A percentile compares a stretch with the other conserved stretches of the same genome.
These are phyloP conservation scores for Epichloe glyceriae DNA, from an alignment of 2,329 filamentous ascomycete species.

Conservation along the genomic window DNA sequence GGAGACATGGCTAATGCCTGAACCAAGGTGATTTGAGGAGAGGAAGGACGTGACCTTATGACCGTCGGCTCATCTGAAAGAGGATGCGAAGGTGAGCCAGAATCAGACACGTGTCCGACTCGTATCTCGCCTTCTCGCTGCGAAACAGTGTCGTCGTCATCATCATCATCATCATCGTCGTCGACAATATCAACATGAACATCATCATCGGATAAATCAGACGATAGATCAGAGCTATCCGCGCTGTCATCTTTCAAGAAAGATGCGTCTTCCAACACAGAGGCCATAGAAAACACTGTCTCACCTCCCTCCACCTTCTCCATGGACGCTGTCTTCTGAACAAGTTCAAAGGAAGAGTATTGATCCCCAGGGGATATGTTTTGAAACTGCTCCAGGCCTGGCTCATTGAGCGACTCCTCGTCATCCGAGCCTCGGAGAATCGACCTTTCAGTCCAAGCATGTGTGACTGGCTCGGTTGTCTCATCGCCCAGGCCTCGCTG, in stretches of 20 bases:
- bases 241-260: constrained; percentile 40
- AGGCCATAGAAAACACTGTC: constrained; percentile 14
- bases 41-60: constrained; percentile 19
- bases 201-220: neutral
- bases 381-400: constrained; percentile 8
- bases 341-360: constrained; percentile 39
- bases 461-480: constrained; percentile 19
- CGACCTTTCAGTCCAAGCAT: constrained; percentile 39
- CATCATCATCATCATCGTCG: too few species aligned
- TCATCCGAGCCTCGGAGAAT: constrained; percentile 37
- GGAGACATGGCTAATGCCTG: constrained; percentile 26
- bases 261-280: constrained; percentile 23
- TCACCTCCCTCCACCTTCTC: constrained; percentile 27
- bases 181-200: too few species aligned
- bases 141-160: constrained; percentile 31
- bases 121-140: constrained; percentile 29
- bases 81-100: constrained; percentile 21
- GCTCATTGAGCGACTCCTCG: constrained; percentile 14
- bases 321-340: constrained; percentile 40
- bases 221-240: neutral
- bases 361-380: constrained; percentile 13
- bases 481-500: constrained; percentile 51
- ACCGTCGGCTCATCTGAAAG: constrained; percentile 8
- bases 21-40: constrained; percentile 33
- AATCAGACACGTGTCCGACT: constrained; percentile 9